Conservation (phyloP, 2,329 filamentous ascomycete species). For the Lachnellula occidentalis region DNA sequence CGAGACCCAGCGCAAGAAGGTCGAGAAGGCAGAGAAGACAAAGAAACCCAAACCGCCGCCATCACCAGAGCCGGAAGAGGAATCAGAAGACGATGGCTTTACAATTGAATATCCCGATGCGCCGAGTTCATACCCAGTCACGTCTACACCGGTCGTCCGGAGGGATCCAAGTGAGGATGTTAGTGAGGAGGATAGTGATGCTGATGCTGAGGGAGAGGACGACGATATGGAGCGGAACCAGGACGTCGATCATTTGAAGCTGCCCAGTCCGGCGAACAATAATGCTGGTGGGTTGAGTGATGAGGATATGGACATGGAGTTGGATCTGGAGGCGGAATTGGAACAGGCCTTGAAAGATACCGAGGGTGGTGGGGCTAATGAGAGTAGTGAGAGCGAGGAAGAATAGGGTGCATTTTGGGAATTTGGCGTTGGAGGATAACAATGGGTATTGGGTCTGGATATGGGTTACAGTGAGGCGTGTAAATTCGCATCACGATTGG, state of each 20-base stretch:
- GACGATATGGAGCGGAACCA: constrained; percentile 31
- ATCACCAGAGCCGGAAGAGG: constrained; percentile 32
- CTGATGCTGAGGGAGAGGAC: constrained; percentile 44
- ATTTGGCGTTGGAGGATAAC: constrained; percentile 1
- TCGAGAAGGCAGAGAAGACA: constrained; percentile 27
- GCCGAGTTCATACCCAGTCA: constrained; percentile 31
- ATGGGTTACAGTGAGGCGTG: background rate
- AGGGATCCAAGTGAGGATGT: constrained; percentile 31
- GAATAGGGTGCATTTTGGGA: constrained; percentile 19
- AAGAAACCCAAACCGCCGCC: constrained; percentile 32
- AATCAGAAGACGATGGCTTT: constrained; percentile 49
- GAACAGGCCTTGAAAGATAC: constrained; percentile 28
- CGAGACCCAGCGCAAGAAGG: constrained; percentile 28
- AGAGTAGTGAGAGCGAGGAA: constrained; percentile 33
- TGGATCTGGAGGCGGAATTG: constrained; percentile 31
- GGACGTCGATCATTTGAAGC: constrained; percentile 40
- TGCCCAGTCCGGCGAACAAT: constrained; percentile 48
- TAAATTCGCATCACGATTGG: background rate
- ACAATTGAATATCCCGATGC: constrained; percentile 56
- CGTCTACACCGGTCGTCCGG: constrained; percentile 23
- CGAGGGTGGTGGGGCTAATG: constrained; percentile 18
- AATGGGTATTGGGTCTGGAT: background rate
- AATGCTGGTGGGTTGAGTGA: constrained; percentile 23
- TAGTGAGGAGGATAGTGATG: constrained; percentile 43
- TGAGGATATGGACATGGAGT: constrained; percentile 29